Base-by-base conservation (phyloP, 768 basidiomycete genomes). In the Neoboletus brunneissimus region DNA sequence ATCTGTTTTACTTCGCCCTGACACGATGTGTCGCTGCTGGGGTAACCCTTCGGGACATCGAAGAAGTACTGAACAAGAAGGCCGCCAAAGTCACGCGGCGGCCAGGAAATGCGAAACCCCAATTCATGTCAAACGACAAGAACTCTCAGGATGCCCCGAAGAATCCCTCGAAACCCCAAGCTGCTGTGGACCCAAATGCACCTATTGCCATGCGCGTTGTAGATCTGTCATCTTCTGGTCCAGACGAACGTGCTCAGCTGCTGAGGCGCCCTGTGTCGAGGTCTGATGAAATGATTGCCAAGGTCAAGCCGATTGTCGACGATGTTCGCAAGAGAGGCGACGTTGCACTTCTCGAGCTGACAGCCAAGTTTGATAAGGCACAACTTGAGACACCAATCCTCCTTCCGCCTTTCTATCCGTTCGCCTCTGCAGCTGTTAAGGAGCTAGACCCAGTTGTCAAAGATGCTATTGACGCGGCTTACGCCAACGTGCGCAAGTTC, bases 231-330 rank as follows among this genome's bases (percentile, higher is more conserved):
- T 63, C 71, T 18, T 61, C 77, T 22, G 73, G 81, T 4, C 56
- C 76, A 3, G 73, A 77, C 15, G 83, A 88, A 62, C 85, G 86
- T n/a, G 74, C 79, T 13, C 77, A 79, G 42, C 79, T 98, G 31
- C 85, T 97, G 55, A 85, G 85, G 51, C 88, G 97, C 4, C 97
- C 97, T 18, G 93, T 98, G 41, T 83, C 95, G 65, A 91, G 85
- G 66, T 82, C 80, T 3, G 69, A 76, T 48, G 72, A 74, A 48
- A 72, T 74, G 70, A 92, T 98, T 55, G 77, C 79, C 51, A 93
- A 91, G 71, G 97, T 98, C 63, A 87, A 86, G 68, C 97, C 97
- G 34, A 98, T 99, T 67, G 91, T 98, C 55, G 85, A 91, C 56
- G 79, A 87, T 46, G 93, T 99, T 51, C 87, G 94, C 58, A 71